These are phyloP conservation scores for Tetrastigma voinierianum DNA, from an alignment of 164 flowering plant genomes.

Conservation along the genomic window DNA sequence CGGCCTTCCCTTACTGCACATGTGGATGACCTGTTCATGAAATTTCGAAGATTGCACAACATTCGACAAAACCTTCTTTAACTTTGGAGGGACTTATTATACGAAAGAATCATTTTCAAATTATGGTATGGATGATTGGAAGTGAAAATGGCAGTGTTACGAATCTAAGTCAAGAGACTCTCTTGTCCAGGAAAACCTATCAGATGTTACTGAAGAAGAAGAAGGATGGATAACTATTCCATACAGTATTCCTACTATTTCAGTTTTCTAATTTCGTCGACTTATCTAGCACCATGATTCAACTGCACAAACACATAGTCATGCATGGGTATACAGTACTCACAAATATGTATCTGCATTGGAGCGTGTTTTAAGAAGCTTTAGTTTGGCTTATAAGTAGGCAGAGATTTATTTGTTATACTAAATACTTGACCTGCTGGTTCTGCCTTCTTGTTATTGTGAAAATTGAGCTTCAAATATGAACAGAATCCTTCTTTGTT, in stretches of 20 bases:
- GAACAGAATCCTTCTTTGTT: too few relatives aligned
- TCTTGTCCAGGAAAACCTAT: slow-evolving; percentile 35
- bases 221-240: slow-evolving; percentile 95
- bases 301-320: neutral
- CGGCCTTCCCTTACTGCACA: slow-evolving; percentile 47
- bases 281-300: neutral
- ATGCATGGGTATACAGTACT: too few relatives aligned
- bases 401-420: too few relatives aligned
- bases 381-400: too few relatives aligned
- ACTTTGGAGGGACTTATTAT: slow-evolving; percentile 79
- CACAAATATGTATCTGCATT: too few relatives aligned
- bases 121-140: slow-evolving; percentile 21
- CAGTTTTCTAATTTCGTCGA: neutral
- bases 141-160: slow-evolving; percentile 27
- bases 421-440: too few relatives aligned
- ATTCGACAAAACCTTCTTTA: slow-evolving; percentile 26
- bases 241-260: slow-evolving; percentile 39
- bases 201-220: slow-evolving; percentile 72
- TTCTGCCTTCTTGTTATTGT: too few relatives aligned
- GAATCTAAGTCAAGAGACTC: slow-evolving; percentile 25
- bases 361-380: too few relatives aligned
- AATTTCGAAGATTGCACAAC: slow-evolving; percentile 15
- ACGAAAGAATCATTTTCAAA: slow-evolving; percentile 60
- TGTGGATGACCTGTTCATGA: slow-evolving; percentile 37
- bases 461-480: too few relatives aligned